Conservation (phyloP, 306 rosid genomes). For the Casuarina equisetifolia region DNA sequence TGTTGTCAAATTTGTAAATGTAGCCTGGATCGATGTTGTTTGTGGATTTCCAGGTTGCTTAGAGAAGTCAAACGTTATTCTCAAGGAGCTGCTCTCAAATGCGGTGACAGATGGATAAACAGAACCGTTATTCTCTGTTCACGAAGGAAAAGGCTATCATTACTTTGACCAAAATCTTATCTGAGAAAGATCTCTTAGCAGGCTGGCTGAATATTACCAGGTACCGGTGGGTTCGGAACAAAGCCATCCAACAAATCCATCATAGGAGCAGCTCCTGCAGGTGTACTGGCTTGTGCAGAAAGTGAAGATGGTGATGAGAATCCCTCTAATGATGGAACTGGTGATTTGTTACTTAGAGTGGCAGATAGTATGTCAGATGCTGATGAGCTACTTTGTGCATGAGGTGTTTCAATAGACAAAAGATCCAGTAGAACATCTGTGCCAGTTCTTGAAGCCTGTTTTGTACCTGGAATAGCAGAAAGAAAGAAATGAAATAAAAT, state of each 20-base stretch:
- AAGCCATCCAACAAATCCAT: slow-evolving; percentile 81
- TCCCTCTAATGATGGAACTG: slow-evolving; percentile 61
- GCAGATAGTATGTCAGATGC: slow-evolving; percentile 52
- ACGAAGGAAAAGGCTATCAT: slow-evolving; percentile 29
- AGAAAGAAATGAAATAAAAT: slow-evolving; percentile 4
- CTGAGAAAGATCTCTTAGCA: slow-evolving; percentile 12
- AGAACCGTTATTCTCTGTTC: slow-evolving; percentile 69
- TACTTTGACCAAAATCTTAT: slow-evolving; percentile 7
- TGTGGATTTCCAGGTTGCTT: slow-evolving; percentile 83
- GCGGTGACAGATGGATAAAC: slow-evolving; percentile 81
- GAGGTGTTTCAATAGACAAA: slow-evolving; percentile 61
- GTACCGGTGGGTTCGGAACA: slow-evolving; percentile 47
- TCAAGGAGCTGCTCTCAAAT: slow-evolving; percentile 83
- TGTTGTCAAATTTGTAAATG: slow-evolving; percentile 70
- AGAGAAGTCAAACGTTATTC: slow-evolving; percentile 72
- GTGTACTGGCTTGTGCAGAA: slow-evolving; percentile 49
- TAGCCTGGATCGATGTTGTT: slow-evolving; percentile 69
- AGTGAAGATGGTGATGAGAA: slow-evolving; percentile 60
- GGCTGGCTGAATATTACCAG: slow-evolving; percentile 38
- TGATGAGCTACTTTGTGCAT: slow-evolving; percentile 49
- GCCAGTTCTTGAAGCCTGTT: slow-evolving; percentile 60
- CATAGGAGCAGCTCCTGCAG: slow-evolving; percentile 56
- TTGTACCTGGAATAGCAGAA: slow-evolving; percentile 44
- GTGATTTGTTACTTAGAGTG: slow-evolving; percentile 48
- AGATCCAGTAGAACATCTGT: slow-evolving; percentile 81